These are phyloP conservation scores for Ascochyta clinopodiicola DNA, from an alignment of 2,329 filamentous ascomycete genomes.

Conservation along the genomic window DNA sequence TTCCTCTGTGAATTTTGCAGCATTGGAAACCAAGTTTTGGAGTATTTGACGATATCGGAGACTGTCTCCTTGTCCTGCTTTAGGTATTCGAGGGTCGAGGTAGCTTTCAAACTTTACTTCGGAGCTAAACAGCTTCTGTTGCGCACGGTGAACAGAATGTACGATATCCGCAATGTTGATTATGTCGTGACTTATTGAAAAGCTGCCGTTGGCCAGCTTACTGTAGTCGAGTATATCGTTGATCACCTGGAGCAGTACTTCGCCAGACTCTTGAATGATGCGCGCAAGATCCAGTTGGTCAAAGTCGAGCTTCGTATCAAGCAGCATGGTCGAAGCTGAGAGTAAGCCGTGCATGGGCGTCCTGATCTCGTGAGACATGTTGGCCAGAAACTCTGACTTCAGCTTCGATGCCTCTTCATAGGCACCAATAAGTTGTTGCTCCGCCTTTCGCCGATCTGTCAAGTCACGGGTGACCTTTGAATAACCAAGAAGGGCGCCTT, in stretches of 20 bases:
- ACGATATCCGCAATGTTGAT: constrained; percentile 58
- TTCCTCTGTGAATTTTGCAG: constrained; percentile 66
- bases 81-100: constrained; percentile 57
- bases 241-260: constrained; percentile 66
- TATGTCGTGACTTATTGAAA: constrained; percentile 62
- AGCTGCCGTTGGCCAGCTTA: constrained; percentile 66
- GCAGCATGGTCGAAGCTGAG: constrained; percentile 63
- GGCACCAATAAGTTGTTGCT: constrained; percentile 62
- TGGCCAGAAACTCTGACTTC: constrained; percentile 67
- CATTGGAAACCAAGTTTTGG: constrained; percentile 68
- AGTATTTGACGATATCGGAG: constrained; percentile 67
- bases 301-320: constrained; percentile 59
- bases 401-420: constrained; percentile 69
- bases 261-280: constrained; percentile 66
- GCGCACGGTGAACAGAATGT: constrained; percentile 59
- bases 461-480: constrained; percentile 66
- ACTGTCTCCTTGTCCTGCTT: constrained; percentile 62
- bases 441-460: constrained; percentile 62
- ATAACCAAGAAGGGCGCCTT: constrained; percentile 62
- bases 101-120: constrained; percentile 56
- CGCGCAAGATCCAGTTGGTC: constrained; percentile 64
- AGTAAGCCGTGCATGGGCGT: constrained; percentile 70
- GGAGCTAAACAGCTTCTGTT: constrained; percentile 55
- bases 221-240: constrained; percentile 73
- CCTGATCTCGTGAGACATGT: constrained; percentile 70